Evolutionary conservation across 2,329 filamentous ascomycete genomes (phyloP).

Genomic region (Cordyceps farinosa): DNA sequence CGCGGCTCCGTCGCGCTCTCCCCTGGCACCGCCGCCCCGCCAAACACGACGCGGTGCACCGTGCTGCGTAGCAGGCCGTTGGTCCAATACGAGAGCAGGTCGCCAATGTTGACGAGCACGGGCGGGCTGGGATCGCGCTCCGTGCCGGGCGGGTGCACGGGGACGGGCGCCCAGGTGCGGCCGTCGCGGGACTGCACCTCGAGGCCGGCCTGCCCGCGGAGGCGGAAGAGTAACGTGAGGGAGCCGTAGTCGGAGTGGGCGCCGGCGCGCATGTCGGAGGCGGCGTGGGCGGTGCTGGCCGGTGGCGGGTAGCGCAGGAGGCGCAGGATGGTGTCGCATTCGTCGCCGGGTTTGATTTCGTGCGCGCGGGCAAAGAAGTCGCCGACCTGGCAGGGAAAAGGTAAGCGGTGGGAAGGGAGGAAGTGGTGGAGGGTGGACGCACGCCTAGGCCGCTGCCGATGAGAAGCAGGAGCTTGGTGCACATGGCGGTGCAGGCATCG

Average conservation of each 20-base stretch:
- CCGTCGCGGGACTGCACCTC: constrained; percentile 66
- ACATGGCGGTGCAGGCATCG: constrained; percentile 67
- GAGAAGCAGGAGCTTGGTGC: constrained; percentile 67
- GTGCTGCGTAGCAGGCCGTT: constrained; percentile 82
- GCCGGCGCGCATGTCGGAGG: constrained; percentile 73
- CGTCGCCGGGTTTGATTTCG: constrained; percentile 37
- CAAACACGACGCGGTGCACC: constrained; percentile 82
- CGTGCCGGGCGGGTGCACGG: constrained; percentile 60
- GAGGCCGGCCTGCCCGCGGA: constrained; percentile 78
- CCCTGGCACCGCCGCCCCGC: constrained; percentile 33
- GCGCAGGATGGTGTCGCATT: constrained; percentile 59
- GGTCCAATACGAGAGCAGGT: constrained; percentile 81
- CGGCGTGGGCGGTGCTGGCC: constrained; percentile 39
- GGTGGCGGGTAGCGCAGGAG: constrained; percentile 69
- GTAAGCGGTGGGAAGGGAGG: background rate
- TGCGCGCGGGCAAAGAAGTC: constrained; percentile 56
- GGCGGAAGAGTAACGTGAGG: constrained; percentile 76
- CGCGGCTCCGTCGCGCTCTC: constrained; percentile 50
- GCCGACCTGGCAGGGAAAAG: constrained; percentile 33
- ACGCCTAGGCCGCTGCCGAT: constrained; percentile 75
- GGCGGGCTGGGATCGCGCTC: constrained; percentile 61
- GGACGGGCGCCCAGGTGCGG: constrained; percentile 57
- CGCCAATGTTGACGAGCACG: constrained; percentile 74
- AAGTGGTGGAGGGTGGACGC: constrained; percentile 23
- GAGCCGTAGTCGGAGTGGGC: constrained; percentile 86